These are phyloP conservation scores for Parascedosporium putredinis DNA, from an alignment of 2,329 filamentous ascomycete species.

Conservation along the genomic window DNA sequence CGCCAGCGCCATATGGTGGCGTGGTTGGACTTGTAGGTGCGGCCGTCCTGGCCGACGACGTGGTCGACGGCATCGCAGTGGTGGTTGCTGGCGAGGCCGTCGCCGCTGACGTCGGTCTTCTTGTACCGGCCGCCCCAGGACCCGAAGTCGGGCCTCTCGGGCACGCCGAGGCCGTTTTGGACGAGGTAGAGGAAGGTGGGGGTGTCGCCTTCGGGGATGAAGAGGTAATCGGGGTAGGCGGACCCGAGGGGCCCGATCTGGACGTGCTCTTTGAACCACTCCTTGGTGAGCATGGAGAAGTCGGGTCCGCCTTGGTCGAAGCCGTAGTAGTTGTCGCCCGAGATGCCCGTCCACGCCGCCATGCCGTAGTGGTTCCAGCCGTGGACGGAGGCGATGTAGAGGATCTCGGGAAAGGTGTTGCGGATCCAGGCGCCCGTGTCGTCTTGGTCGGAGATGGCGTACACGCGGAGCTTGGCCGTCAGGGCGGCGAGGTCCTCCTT, in stretches of 20 bases:
- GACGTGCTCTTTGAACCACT: constrained; percentile 43
- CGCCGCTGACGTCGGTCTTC: neutral
- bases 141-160: constrained; percentile 35
- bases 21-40: constrained; percentile 11
- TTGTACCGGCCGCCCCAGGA: constrained; percentile 39
- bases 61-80: constrained; percentile 21
- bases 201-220: constrained; percentile 43
- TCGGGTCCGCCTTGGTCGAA: constrained; percentile 32
- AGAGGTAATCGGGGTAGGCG: constrained; percentile 35
- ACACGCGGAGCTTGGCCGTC: constrained; percentile 34
- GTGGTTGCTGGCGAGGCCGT: constrained; percentile 14
- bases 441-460: constrained; percentile 50
- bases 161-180: constrained; percentile 34
- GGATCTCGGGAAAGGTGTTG: constrained; percentile 38
- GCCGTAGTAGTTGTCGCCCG: constrained; percentile 22
- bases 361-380: constrained; percentile 43
- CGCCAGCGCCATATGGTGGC: constrained; percentile 33
- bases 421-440: constrained; percentile 47
- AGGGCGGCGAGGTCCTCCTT: constrained; percentile 22
- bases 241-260: constrained; percentile 35
- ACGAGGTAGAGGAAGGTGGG: constrained; percentile 39
- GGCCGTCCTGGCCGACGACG: constrained; percentile 18
- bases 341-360: constrained; percentile 47
- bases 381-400: constrained; percentile 46
- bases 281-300: constrained; percentile 32